A percentile compares a stretch with the other conserved stretches of the same genome.
Conservation (phyloP, 2,329 filamentous ascomycete genomes). For the Cladosporium sp. region DNA sequence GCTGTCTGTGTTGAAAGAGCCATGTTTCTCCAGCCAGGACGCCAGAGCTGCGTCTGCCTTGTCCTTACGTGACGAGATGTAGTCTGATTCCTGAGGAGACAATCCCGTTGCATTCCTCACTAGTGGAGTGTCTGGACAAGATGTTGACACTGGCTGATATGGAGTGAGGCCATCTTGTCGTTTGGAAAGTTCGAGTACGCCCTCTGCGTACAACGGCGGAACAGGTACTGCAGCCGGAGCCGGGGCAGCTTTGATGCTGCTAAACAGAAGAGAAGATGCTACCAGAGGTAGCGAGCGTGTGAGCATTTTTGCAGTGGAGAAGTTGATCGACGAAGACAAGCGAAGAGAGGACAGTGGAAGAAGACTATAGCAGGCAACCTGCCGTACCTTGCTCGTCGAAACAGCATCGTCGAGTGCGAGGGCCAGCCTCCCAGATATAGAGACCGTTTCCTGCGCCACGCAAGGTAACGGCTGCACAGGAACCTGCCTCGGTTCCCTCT, state of each 20-base stretch:
- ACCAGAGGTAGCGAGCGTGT: constrained; percentile 2
- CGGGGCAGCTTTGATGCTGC: neutral
- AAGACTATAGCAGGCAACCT: neutral
- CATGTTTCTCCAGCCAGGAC: constrained; percentile 37
- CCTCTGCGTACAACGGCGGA: constrained; percentile 2
- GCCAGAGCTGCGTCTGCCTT: constrained; percentile 37
- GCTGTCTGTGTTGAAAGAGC: constrained; percentile 33
- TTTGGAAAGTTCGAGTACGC: constrained; percentile 4
- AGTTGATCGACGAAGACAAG: neutral
- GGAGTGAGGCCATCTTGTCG: neutral
- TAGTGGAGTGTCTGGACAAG: constrained; percentile 38
- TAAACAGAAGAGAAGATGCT: neutral
- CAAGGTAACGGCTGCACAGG: constrained; percentile 1
- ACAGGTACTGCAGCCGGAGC: neutral
- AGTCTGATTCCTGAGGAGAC: constrained; percentile 36
- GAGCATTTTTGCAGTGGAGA: constrained; percentile 1
- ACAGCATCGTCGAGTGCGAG: neutral
- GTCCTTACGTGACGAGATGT: constrained; percentile 35
- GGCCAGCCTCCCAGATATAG: constrained; percentile 10
- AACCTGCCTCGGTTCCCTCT: constrained; percentile 5
- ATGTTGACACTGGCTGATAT: constrained; percentile 34
- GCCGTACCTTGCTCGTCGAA: neutral
- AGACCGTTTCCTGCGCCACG: constrained; percentile 1
- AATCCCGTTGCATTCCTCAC: constrained; percentile 36
- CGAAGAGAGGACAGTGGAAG: neutral